These are phyloP conservation scores for Zarea fungicola DNA, from an alignment of 2,329 filamentous ascomycete genomes.

Conservation along the genomic window DNA sequence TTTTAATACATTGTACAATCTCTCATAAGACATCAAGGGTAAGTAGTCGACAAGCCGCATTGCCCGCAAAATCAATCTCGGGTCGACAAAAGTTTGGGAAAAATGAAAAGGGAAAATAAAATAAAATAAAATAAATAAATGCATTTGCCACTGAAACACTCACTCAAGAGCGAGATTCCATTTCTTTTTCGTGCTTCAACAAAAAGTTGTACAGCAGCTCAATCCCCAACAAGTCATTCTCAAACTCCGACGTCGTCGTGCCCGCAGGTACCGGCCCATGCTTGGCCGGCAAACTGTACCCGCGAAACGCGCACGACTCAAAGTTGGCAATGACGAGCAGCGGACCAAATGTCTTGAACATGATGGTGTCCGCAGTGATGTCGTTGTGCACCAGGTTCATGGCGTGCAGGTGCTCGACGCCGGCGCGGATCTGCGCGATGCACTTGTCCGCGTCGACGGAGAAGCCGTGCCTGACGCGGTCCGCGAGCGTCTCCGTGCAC, in stretches of 20 bases:
- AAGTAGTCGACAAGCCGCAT: no score
- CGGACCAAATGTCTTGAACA: neutral
- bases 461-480: neutral
- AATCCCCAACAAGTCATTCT: neutral
- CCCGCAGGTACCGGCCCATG: neutral
- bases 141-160: neutral
- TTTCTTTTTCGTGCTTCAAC: neutral
- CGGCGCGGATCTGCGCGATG: neutral
- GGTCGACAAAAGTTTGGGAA: no score
- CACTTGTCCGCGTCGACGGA: neutral
- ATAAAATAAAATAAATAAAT: neutral
- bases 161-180: no score
- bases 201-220: neutral
- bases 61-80: no score
- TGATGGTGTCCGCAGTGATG: neutral
- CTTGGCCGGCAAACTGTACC: neutral
- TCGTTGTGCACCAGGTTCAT: slow-evolving; percentile 1
- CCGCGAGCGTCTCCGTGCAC: neutral
- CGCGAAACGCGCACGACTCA: slow-evolving; percentile 1
- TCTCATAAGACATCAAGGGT: no score
- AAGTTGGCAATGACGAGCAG: neutral
- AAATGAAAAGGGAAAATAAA: no score
- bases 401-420: neutral
- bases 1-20: no score
- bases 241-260: neutral